Base-by-base conservation (phyloP, 495 filamentous ascomycete species). In the Penicillium longicatenatum region DNA sequence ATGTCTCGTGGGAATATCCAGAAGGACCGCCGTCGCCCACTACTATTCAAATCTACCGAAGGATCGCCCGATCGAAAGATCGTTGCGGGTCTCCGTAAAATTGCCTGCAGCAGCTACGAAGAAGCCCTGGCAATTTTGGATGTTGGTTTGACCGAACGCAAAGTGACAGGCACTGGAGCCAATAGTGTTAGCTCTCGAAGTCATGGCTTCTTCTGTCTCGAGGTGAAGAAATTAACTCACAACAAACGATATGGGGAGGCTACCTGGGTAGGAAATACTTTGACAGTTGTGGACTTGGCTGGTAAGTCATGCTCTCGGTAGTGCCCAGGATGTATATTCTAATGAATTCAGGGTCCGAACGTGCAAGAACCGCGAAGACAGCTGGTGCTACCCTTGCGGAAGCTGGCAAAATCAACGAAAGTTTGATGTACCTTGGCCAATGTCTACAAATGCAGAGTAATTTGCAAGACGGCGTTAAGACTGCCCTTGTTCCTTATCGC, bases 351-450 rank as follows among this genome's bases (percentile, higher is more conserved):
- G 84, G 86, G 9, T 97, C 94, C 53, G 94, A 98, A 72, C 87
- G 94, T 53, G 93, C 93, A 20, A 81, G 92, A 63, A 91, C 92
- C 53, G 92, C 95, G 14, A 96, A 97, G 75, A 97, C 95, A 19
- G 88, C 91, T 0, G 93, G 94, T 19, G 86, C 91, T 0, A 97
- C 93, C 1, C 82, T 98, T 3, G 92, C 88, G 0, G 94, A 98
- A 72, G 95, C 94, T 20, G 95, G 94, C 17, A 97, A 96, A 71
- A 98, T 98, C 65, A 98, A 98, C 67, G 92, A 97, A 68, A 92
- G 88, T 64, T 73, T 98, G 65, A 98, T 98, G 95, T 97, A 96
- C 70, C 84, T 98, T 1, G 94, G 94, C 1, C 95, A 98, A 68
- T 98, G 95, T 69, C 78, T 98, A 62, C 94, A 98, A 70, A 91